These are phyloP conservation scores for Oryza officinalis DNA, from an alignment of 176 grass and related monocot species.

Conservation along the genomic window DNA sequence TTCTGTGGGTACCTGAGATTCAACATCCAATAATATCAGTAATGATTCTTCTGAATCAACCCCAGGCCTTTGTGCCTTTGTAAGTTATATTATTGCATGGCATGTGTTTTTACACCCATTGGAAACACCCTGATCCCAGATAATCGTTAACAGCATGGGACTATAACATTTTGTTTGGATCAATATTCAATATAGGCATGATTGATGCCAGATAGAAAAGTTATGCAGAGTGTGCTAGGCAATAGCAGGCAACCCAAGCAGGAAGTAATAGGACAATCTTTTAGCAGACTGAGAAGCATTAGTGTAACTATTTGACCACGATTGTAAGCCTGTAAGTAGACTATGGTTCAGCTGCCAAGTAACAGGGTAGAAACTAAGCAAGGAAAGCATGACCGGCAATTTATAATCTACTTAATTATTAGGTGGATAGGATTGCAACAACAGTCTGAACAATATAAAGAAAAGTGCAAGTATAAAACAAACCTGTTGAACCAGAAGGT, in stretches of 20 bases:
- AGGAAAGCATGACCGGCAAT: constrained; percentile 8
- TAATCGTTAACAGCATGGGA: constrained; percentile 16
- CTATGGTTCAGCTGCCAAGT: constrained; percentile 18
- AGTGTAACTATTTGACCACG: constrained; percentile 7
- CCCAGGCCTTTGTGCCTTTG: neutral
- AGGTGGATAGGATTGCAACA: neutral
- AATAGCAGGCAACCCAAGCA: constrained; percentile 14
- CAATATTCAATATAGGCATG: neutral
- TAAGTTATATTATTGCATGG: constrained; percentile 22
- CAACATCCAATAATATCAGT: constrained; percentile 48
- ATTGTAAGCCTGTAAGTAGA: constrained; percentile 6
- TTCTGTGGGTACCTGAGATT: constrained; percentile 82
- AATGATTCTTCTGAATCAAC: constrained; percentile 26
- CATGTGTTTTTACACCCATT: constrained; percentile 10
- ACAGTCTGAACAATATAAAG: neutral
- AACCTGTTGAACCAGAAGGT: constrained; percentile 87
- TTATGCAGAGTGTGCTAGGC: neutral
- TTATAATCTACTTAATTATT: neutral
- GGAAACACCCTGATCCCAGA: constrained; percentile 20
- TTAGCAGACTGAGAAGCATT: constrained; percentile 6
- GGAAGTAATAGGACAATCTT: neutral
- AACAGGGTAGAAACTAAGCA: constrained; percentile 21
- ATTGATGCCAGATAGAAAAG: constrained; percentile 22
- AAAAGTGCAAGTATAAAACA: constrained; percentile 24
- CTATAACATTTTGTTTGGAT: constrained; percentile 13